Base-by-base conservation (phyloP, 495 filamentous ascomycete genomes). In the Daldinia bambusicola region DNA sequence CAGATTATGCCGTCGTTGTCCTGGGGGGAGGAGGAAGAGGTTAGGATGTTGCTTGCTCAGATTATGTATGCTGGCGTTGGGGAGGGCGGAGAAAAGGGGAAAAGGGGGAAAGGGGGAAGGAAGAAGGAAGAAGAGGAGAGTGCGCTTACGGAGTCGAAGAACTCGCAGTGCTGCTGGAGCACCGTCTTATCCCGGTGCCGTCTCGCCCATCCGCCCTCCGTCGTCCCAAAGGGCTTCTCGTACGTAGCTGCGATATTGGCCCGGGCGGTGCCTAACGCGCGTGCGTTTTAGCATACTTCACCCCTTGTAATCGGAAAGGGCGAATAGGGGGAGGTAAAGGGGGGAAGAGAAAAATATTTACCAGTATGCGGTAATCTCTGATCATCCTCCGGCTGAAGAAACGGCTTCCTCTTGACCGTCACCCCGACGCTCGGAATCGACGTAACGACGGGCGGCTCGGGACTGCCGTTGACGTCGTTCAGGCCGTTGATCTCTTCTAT, bases 141-240 rank as follows among this genome's bases (percentile, higher is more conserved):
- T 2, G 1, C 26, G 26, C 62, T 36, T 63, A 69, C 66, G 14
- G 43, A 57, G 20, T 69, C 66, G 52, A 69, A 89, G 77, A 87
- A 88, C 60, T 79, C 75, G 65, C 83, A 72, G 74, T 88, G 87
- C 69, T 87, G 86, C 70, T 87, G 85, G 4, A 88, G 78, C 16
- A 84, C 82, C 30, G 71, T 77, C 63, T 77, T 48, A n/a, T 69
- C 51, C 16, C 43, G 66, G 12, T 63, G 66, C 2, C 20, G 55
- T 7, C 30, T 57, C 3, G 74, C 69, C 61, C 66, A 67, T 40
- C 69, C 57, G 26, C 60, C 63, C 16, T 68, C 73, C 31, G 61
- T 61, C n/a, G 78, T 80, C 6, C 80, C 80, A 1, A 76, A 48
- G 0, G 80, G 79, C n/a, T 71, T 55, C 16, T 59, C 63, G 0